Conservation (phyloP, 148 eudicot genomes). For the Camellia japonica region DNA sequence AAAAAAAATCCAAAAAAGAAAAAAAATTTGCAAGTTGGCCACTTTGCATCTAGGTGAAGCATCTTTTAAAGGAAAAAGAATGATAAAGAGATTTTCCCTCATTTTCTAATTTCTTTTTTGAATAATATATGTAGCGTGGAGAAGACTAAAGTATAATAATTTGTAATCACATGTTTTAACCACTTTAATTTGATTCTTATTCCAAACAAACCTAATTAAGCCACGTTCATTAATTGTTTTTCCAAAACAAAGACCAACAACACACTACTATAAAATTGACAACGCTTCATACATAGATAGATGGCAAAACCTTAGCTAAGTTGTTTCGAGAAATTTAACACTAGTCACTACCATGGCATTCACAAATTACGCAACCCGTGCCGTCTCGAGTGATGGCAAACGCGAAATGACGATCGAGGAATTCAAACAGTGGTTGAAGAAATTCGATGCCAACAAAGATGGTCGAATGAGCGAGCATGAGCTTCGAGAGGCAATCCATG, state of each 20-base stretch:
- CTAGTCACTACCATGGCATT: slow-evolving; percentile 7
- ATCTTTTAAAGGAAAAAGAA: no score
- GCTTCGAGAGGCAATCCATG: slow-evolving; percentile 23
- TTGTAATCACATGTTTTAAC: background rate
- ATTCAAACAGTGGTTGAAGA: slow-evolving; percentile 29
- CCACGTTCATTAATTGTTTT: background rate
- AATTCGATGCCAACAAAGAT: slow-evolving; percentile 21
- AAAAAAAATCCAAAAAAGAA: no score
- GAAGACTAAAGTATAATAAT: no score
- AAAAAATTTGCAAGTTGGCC: no score
- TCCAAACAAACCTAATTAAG: background rate
- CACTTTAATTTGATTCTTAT: slow-evolving; percentile 17
- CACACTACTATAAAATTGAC: background rate
- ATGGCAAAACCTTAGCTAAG: no score
- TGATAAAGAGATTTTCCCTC: no score
- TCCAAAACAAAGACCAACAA: background rate
- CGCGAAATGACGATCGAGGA: slow-evolving; percentile 24
- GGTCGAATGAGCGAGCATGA: slow-evolving; percentile 24
- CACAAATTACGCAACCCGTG: background rate
- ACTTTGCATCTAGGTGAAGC: no score
- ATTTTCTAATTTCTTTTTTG: no score
- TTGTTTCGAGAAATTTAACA: background rate
- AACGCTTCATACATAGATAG: no score
- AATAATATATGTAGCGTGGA: no score
- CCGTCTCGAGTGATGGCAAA: slow-evolving; percentile 14